phyloP scores from a whole-genome alignment of 352 stramenopile genomes.

The Blastocystis sp. region DNA sequence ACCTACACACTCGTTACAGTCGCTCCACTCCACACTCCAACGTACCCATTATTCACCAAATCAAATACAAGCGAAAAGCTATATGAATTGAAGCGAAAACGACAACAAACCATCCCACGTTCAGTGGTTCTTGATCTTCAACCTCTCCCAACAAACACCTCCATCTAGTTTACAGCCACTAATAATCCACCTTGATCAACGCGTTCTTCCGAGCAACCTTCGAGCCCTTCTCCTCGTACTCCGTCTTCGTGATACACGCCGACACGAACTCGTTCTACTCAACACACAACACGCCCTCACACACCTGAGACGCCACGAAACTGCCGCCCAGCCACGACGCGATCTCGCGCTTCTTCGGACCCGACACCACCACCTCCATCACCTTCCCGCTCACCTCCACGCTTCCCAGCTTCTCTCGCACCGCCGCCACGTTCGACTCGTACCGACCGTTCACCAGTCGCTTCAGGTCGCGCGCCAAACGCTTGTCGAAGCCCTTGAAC shows the following conservation, averaged over 20 bases:
- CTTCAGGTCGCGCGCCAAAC: slow-evolving; percentile 89
- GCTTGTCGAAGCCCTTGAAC: slow-evolving; percentile 91
- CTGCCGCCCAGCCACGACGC: slow-evolving; percentile 50
- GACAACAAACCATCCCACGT: too few species aligned
- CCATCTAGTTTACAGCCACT: neutral
- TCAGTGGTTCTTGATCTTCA: too few species aligned
- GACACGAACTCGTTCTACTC: slow-evolving; percentile 77
- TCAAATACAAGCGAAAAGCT: too few species aligned
- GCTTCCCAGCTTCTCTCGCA: slow-evolving; percentile 26
- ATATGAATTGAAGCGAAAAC: too few species aligned
- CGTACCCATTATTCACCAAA: too few species aligned
- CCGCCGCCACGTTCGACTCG: slow-evolving; percentile 77
- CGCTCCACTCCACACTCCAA: too few species aligned
- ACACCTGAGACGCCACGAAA: slow-evolving; percentile 79
- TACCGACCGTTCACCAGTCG: slow-evolving; percentile 84
- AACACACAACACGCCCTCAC: slow-evolving; percentile 70
- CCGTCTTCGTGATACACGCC: slow-evolving; percentile 80
- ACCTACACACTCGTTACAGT: too few species aligned
- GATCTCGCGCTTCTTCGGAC: slow-evolving; percentile 74
- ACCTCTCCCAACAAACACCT: too few species aligned
- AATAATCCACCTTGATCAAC: slow-evolving; percentile 38
- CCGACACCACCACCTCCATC: slow-evolving; percentile 61
- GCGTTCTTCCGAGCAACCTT: slow-evolving; percentile 51
- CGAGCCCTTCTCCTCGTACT: slow-evolving; percentile 92
- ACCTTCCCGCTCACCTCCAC: slow-evolving; percentile 47